phyloP scores from a whole-genome alignment of 345 rosid species.

The Odontarrhena argentea region DNA sequence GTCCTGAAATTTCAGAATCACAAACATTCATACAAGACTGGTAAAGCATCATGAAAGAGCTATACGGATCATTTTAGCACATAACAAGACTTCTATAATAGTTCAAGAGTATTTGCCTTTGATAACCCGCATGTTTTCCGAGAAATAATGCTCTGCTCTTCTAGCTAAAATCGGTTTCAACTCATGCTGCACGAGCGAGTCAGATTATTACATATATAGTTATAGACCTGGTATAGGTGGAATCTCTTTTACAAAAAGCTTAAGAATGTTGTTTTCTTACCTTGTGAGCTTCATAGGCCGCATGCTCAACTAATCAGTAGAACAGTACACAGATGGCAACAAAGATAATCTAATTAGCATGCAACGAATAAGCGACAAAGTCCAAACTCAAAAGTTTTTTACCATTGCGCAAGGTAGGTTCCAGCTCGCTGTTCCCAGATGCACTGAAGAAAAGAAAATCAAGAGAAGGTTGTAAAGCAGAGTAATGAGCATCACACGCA shows the following conservation, averaged over 20 bases:
- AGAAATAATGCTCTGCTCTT: constrained; percentile 92
- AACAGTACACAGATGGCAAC: constrained; percentile 30
- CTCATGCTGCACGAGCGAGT: constrained; percentile 48
- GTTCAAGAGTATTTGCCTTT: constrained; percentile 51
- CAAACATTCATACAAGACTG: constrained; percentile 1
- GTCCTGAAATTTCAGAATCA: constrained; percentile 52
- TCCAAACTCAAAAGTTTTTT: constrained; percentile 32
- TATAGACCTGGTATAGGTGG: constrained; percentile 10
- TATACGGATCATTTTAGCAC: neutral
- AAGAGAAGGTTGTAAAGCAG: constrained; percentile 23
- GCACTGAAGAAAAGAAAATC: constrained; percentile 52
- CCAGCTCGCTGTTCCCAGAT: constrained; percentile 57
- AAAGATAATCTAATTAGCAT: constrained; percentile 21
- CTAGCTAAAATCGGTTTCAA: constrained; percentile 60
- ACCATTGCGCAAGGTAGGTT: constrained; percentile 73
- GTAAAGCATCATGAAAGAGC: constrained; percentile 2
- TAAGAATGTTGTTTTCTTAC: constrained; percentile 43
- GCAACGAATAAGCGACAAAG: constrained; percentile 14
- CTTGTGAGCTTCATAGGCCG: constrained; percentile 75
- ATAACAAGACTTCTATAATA: constrained; percentile 12
- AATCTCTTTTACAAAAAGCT: constrained; percentile 9
- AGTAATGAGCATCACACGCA: constrained; percentile 16
- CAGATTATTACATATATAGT: constrained; percentile 1
- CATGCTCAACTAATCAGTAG: constrained; percentile 60
- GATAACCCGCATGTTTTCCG: constrained; percentile 75